Evolutionary conservation across 2,329 filamentous ascomycete species (phyloP).

Genomic region (Fusarium protoensiforme): DNA sequence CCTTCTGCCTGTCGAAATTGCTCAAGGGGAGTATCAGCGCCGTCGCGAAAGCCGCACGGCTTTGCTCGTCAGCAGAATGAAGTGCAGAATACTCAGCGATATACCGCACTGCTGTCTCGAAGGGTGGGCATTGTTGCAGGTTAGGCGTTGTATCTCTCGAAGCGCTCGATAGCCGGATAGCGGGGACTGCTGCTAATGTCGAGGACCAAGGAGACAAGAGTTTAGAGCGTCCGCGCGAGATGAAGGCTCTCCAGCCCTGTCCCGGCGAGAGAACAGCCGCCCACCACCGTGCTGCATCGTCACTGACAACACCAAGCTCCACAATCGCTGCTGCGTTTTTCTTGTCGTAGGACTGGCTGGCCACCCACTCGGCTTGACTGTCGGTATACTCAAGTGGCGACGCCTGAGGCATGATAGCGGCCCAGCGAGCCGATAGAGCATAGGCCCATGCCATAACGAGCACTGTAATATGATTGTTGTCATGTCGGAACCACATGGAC

Average conservation of each 20-base stretch:
- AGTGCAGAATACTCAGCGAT: background rate
- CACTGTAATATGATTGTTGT: conserved; percentile 2
- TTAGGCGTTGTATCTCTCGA: background rate
- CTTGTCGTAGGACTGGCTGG: background rate
- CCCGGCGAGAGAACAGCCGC: background rate
- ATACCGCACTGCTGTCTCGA: background rate
- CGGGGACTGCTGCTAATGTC: background rate
- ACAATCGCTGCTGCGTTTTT: background rate
- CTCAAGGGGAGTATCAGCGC: background rate
- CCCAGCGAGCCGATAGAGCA: conserved; percentile 2
- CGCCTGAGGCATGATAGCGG: background rate
- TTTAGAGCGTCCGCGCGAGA: background rate
- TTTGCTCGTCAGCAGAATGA: background rate
- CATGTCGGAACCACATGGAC: background rate
- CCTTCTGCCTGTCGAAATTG: background rate
- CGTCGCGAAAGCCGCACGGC: background rate
- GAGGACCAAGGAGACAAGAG: conserved; percentile 5
- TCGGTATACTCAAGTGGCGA: background rate
- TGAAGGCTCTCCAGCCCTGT: background rate
- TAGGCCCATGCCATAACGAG: conserved; percentile 6
- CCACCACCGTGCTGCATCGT: conserved; percentile 1
- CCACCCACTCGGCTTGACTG: background rate
- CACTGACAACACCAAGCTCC: background rate
- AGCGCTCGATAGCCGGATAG: background rate
- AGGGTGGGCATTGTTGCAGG: background rate